Evolutionary conservation across 345 rosid genomes (phyloP).

Genomic region (Carallia pectinifolia): DNA sequence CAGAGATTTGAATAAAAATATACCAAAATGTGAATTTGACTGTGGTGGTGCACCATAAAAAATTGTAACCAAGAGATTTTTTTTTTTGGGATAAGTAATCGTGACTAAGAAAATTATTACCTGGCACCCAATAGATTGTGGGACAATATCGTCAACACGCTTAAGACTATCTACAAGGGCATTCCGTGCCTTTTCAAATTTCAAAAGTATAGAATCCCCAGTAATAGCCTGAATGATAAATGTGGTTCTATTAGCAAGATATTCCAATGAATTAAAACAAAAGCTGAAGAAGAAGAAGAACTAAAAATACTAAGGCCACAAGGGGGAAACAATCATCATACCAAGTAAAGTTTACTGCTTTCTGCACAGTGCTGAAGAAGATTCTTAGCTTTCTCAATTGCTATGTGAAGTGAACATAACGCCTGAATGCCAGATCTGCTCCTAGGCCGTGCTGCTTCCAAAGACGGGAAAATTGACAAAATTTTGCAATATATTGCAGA

Average conservation of each 20-base stretch:
- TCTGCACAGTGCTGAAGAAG: conserved; percentile 89
- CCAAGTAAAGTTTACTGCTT: conserved; percentile 92
- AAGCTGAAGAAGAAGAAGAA: background rate
- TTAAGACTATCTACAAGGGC: conserved; percentile 81
- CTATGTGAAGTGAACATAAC: conserved; percentile 88
- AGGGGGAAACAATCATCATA: conserved; percentile 23
- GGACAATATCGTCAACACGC: conserved; percentile 92
- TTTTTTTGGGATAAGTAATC: background rate
- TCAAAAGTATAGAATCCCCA: conserved; percentile 79
- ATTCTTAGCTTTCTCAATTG: conserved; percentile 81
- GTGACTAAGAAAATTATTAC: conserved; percentile 30
- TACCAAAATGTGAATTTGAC: background rate
- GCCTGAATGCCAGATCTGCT: conserved; percentile 98
- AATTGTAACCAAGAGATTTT: background rate
- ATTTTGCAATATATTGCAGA: conserved; percentile 72
- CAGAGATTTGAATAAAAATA: background rate
- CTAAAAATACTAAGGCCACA: conserved; percentile 1
- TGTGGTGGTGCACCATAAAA: too few species aligned
- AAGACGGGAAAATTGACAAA: conserved; percentile 68
- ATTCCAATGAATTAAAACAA: background rate
- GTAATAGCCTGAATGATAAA: conserved; percentile 74
- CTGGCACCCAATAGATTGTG: conserved; percentile 81
- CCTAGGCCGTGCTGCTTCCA: conserved; percentile 95
- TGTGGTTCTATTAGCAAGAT: conserved; percentile 11
- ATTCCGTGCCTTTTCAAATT: conserved; percentile 74